Percentiles rank a stretch among this genome's conserved stretches.
Conservation (phyloP, 768 basidiomycete species). For the Asterophora lycoperdoides region DNA sequence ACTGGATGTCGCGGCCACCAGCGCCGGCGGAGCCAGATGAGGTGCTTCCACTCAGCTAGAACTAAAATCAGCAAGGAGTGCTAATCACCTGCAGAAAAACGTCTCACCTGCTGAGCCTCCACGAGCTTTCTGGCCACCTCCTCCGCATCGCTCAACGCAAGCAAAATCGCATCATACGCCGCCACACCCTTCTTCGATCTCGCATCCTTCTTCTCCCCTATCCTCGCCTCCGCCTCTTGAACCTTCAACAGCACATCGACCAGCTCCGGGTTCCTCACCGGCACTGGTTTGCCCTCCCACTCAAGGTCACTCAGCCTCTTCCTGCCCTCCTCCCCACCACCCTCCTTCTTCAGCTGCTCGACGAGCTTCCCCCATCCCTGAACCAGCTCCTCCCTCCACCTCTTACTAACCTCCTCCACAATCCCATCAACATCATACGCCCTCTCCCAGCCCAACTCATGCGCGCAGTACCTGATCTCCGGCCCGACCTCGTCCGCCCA, state of each 20-base stretch:
- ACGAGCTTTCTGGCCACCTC: slow-evolving; percentile 73
- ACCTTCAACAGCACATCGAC: slow-evolving; percentile 83
- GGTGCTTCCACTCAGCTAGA: slow-evolving; percentile 39
- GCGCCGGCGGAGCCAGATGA: slow-evolving; percentile 25
- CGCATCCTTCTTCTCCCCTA: slow-evolving; percentile 34
- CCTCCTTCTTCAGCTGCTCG: slow-evolving; percentile 45
- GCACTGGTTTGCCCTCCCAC: slow-evolving; percentile 84
- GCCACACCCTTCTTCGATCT: slow-evolving; percentile 74
- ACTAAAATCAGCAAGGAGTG: slow-evolving; percentile 6
- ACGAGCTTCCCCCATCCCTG: slow-evolving; percentile 57
- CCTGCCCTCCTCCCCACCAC: slow-evolving; percentile 33
- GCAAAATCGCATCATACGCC: slow-evolving; percentile 81
- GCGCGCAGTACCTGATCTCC: slow-evolving; percentile 89
- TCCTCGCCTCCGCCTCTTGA: slow-evolving; percentile 66
- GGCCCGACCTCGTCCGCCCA: slow-evolving; percentile 87
- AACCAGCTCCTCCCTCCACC: slow-evolving; percentile 57
- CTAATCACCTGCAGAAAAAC: background rate
- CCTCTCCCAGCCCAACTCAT: slow-evolving; percentile 72
- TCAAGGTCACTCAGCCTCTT: slow-evolving; percentile 55
- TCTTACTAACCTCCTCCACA: slow-evolving; percentile 55
- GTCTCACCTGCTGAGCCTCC: slow-evolving; percentile 76
- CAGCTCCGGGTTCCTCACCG: slow-evolving; percentile 85
- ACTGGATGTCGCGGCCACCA: slow-evolving; percentile 69
- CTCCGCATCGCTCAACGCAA: slow-evolving; percentile 86
- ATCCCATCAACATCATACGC: slow-evolving; percentile 82